Evolutionary conservation across 2,329 filamentous ascomycete genomes (phyloP).

Genomic region (Tetracladium maxilliforme): DNA sequence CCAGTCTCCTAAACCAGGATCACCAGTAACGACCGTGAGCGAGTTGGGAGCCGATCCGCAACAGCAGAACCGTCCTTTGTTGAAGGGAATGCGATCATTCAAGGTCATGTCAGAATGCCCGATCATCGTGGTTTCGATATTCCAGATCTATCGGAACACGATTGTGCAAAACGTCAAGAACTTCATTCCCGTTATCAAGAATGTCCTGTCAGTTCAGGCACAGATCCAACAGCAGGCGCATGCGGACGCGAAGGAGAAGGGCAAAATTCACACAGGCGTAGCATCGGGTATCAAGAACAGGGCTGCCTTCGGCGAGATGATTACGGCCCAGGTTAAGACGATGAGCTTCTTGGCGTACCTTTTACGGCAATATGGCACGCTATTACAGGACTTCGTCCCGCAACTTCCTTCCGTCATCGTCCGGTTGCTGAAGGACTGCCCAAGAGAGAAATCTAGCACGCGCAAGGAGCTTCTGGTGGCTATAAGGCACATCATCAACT

Average conservation of each 20-base stretch:
- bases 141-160: conserved; percentile 75
- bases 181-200: conserved; percentile 90
- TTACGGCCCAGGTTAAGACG: conserved; percentile 95
- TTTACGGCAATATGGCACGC: conserved; percentile 72
- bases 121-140: conserved; percentile 96
- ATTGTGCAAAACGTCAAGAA: conserved; percentile 76
- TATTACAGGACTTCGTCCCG: conserved; percentile 76
- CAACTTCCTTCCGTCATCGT: conserved; percentile 82
- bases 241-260: conserved; percentile 63
- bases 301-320: conserved; percentile 90
- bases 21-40: conserved; percentile 67
- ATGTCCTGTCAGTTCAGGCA: conserved; percentile 75
- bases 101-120: conserved; percentile 96
- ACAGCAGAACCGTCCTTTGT: conserved; percentile 64
- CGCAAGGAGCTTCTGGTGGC: conserved; percentile 92
- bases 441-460: conserved; percentile 82
- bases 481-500: conserved; percentile 97
- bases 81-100: conserved; percentile 97
- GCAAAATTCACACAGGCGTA: conserved; percentile 80
- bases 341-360: conserved; percentile 98
- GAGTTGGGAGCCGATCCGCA: conserved; percentile 73
- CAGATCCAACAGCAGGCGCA: conserved; percentile 89
- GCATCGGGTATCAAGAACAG: conserved; percentile 88
- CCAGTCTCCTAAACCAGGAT: conserved; percentile 79
- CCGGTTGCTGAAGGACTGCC: conserved; percentile 81